Conservation (phyloP, 140 eudicot species). For the Bidens hawaiensis region DNA sequence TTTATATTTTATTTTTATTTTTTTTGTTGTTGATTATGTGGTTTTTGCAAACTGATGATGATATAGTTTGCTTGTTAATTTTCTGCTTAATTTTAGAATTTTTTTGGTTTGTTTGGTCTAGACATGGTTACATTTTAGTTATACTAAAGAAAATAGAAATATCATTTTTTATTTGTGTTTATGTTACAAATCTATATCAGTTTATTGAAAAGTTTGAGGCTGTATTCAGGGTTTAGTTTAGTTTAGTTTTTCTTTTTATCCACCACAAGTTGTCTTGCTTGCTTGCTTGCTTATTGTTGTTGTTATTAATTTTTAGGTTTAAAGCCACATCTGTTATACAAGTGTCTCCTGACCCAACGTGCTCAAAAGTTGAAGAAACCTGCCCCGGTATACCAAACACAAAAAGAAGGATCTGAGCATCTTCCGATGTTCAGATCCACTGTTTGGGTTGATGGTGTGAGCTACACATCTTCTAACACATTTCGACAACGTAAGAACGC, state of each 20-base stretch:
- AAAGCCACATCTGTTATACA: constrained; percentile 15
- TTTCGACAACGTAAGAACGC: constrained; percentile 29
- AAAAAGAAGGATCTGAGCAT: constrained; percentile 35
- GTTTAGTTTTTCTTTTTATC: not conserved
- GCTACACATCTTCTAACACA: constrained; percentile 28
- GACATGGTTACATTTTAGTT: not conserved
- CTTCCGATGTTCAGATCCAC: constrained; percentile 33
- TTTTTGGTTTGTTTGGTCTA: not conserved
- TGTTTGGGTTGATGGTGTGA: constrained; percentile 31
- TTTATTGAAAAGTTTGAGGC: not conserved
- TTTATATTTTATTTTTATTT: not conserved
- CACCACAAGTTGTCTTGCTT: no score
- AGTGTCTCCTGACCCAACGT: constrained; percentile 12
- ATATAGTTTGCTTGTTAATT: not conserved
- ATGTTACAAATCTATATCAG: not conserved
- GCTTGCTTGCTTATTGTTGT: not conserved
- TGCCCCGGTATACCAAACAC: constrained; percentile 27
- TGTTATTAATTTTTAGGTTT: constrained; percentile 9
- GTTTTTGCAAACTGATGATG: not conserved
- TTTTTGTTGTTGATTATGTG: no score
- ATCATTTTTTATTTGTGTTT: not conserved
- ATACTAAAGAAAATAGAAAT: no score
- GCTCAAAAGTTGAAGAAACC: constrained; percentile 14
- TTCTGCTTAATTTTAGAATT: not conserved
- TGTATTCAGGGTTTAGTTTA: not conserved